Conservation (phyloP, 805 yeast species). For the Candida pseudofarinosa region DNA sequence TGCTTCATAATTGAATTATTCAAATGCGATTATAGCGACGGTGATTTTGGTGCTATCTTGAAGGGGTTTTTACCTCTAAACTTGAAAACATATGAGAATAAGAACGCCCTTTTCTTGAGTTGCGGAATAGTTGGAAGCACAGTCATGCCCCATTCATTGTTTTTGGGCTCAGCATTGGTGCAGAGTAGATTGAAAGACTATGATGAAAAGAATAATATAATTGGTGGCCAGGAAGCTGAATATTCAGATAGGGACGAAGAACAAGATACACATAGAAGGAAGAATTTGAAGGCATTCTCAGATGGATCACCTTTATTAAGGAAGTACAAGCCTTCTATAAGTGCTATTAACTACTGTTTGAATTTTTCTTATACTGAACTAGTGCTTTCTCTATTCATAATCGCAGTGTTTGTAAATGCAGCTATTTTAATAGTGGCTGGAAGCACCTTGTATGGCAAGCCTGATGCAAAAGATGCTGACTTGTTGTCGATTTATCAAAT, state of each 20-base stretch:
- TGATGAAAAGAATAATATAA: conserved; percentile 30
- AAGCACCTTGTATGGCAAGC: conserved; percentile 35
- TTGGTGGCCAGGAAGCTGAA: conserved; percentile 4
- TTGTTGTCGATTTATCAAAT: conserved; percentile 41
- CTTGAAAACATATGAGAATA: conserved; percentile 37
- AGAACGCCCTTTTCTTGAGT: conserved; percentile 40
- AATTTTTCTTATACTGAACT: conserved; percentile 38
- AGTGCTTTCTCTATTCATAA: conserved; percentile 35
- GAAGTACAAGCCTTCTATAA: conserved; percentile 38
- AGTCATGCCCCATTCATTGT: conserved; percentile 45
- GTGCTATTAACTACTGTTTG: conserved; percentile 40
- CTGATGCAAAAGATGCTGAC: conserved; percentile 45
- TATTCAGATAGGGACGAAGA: conserved; percentile 10
- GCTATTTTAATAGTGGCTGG: conserved; percentile 46
- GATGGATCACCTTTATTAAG: conserved; percentile 26
- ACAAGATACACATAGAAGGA: conserved; percentile 6
- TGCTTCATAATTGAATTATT: conserved; percentile 79
- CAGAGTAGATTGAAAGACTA: conserved; percentile 42
- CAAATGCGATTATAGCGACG: conserved; percentile 51
- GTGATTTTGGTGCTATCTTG: conserved; percentile 39
- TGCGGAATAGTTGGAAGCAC: conserved; percentile 47
- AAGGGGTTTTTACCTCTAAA: conserved; percentile 68
- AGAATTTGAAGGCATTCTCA: conserved; percentile 17
- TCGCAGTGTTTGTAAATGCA: conserved; percentile 43
- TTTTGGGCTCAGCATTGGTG: conserved; percentile 41